These are phyloP conservation scores for Stachybotrys chlorohalonatus DNA, from an alignment of 2,329 filamentous ascomycete genomes.

Conservation along the genomic window DNA sequence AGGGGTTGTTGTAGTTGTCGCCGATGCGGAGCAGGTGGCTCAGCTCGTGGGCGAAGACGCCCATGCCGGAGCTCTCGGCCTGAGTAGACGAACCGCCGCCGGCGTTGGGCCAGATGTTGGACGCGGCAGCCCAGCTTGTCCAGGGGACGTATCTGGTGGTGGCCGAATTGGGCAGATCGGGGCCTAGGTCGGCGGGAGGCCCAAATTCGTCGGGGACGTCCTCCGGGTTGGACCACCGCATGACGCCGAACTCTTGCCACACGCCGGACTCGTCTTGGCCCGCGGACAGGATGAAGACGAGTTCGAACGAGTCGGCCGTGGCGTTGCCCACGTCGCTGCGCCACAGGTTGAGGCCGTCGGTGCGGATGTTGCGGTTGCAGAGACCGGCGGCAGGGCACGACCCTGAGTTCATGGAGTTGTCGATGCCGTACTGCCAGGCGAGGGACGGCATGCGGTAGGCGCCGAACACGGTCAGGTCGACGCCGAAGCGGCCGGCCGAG, in stretches of 20 bases:
- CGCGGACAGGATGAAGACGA: conserved; percentile 44
- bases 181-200: conserved; percentile 25
- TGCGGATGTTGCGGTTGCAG: conserved; percentile 38
- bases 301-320: conserved; percentile 36
- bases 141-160: conserved; percentile 42
- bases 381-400: conserved; percentile 32
- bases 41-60: conserved; percentile 43
- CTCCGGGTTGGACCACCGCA: conserved; percentile 37
- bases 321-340: conserved; percentile 39
- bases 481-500: conserved; percentile 40
- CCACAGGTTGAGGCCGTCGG: conserved; percentile 39
- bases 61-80: conserved; percentile 43
- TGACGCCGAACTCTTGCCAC: conserved; percentile 49
- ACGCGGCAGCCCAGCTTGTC: conserved; percentile 43
- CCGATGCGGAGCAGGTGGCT: conserved; percentile 41
- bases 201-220: conserved; percentile 40
- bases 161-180: conserved; percentile 32
- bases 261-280: conserved; percentile 46
- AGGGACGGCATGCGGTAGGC: conserved; percentile 37
- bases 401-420: conserved; percentile 36
- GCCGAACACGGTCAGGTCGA: conserved; percentile 43
- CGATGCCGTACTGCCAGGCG: conserved; percentile 41
- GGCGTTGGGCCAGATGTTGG: conserved; percentile 44
- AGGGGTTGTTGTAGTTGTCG: conserved; percentile 49
- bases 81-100: conserved; percentile 43